A percentile compares a stretch with the other conserved stretches of the same genome.
Evolutionary conservation across 371 early-diverging fungal genomes (phyloP).

Genomic region (Mucor circinelloides): DNA sequence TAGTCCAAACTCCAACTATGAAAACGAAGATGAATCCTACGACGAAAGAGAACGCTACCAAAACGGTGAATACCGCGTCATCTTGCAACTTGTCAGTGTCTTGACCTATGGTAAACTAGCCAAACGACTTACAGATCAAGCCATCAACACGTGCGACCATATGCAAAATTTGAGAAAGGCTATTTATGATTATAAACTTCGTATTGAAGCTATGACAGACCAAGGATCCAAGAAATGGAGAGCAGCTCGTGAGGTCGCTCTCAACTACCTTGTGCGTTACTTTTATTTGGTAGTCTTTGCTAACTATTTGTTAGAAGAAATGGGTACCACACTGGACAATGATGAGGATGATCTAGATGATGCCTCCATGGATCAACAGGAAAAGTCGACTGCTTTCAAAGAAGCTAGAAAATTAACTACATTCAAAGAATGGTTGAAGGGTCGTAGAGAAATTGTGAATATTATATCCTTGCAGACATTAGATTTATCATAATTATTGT

Average conservation of each 20-base stretch:
- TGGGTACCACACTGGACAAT: conserved; percentile 14
- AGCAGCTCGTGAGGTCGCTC: conserved; percentile 45
- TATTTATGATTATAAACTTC: conserved; percentile 67
- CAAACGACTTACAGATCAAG: conserved; percentile 70
- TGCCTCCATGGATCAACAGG: not conserved
- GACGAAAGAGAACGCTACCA: conserved; percentile 53
- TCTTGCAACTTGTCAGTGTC: conserved; percentile 69
- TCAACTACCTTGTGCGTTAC: conserved; percentile 72
- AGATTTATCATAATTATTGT: conserved; percentile 13
- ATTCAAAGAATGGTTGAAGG: conserved; percentile 56
- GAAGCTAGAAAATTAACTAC: conserved; percentile 43
- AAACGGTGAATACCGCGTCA: conserved; percentile 68
- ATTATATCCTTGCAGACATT: conserved; percentile 42
- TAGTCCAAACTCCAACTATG: conserved; percentile 27
- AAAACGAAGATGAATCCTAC: conserved; percentile 42
- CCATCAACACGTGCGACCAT: conserved; percentile 75
- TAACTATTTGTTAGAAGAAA: conserved; percentile 70
- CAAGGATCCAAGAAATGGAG: conserved; percentile 51
- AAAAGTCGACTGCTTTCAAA: conserved; percentile 27
- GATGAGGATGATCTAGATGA: conserved; percentile 7
- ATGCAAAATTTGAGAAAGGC: conserved; percentile 77
- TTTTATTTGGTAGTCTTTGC: conserved; percentile 75
- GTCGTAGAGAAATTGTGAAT: conserved; percentile 56
- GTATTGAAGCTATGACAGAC: conserved; percentile 57
- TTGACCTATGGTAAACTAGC: conserved; percentile 69